Evolutionary conservation across 2,329 filamentous ascomycete species (phyloP), one percentile per base, ranked within the genome.

Genomic region (Fusarium floridanum): DNA sequence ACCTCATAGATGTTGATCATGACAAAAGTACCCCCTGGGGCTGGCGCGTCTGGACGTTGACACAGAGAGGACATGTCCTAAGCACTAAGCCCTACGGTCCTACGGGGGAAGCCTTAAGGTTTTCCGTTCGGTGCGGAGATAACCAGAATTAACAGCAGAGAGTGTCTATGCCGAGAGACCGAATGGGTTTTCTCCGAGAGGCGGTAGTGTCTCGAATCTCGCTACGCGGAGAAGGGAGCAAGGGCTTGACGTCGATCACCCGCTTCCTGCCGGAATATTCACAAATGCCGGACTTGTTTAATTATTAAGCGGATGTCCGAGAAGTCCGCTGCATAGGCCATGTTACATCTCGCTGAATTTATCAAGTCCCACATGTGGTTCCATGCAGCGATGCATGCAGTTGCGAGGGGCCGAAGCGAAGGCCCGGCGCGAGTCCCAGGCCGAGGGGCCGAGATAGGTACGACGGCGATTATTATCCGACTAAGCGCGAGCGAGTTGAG

Each of bases 361-460:
- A 53, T 57, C 41, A 27, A 32, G 12, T n/a, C 39, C 34, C 53
- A 57, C 53, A 22, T n/a, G 27, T 43, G 50, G 60, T 41, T 48
- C 63, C 53, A 43, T 64, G 24, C 10, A 20, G 24, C 66, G n/a
- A 36, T 36, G 17, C 37, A 55, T 56, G 48, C 37, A 29, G 56
- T 41, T 20, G 16, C 61, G 66, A 75, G 24, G 69, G 61, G 29
- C 72, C 72, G 72, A 27, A 61, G 48, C 36, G 43, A 64, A 12
- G 27, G 57, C 37, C 57, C 64, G 45, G 36, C 43, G 32, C 17
- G 20, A 66, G 36, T 39, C 14, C 37, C 11, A 63, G 66, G 59
- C 72, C 70, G 66, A 75, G 41, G 73, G 14, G 59, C 73, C 57
- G 64, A 59, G 39, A 10, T n/a, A 20, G 16, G 48, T n/a, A 20